Conservation (phyloP, 2,329 filamentous ascomycete genomes). For the Pseudopithomyces chartarum region DNA sequence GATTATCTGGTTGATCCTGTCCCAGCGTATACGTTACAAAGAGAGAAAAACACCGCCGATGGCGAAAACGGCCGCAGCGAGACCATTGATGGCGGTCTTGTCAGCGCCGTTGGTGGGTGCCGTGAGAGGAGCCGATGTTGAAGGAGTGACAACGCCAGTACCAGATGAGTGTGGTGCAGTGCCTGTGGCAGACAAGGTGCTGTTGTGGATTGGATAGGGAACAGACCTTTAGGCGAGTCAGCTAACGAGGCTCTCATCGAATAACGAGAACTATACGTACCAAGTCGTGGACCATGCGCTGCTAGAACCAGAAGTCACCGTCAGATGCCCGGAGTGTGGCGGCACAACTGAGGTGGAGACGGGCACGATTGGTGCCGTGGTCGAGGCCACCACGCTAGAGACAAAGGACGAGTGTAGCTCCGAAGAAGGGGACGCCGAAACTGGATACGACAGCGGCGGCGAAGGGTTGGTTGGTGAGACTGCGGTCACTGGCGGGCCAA, state of each 20-base stretch:
- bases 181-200: not conserved
- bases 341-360: not conserved
- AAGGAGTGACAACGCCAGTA: not conserved
- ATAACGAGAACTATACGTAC: not conserved
- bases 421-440: not conserved
- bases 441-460: not conserved
- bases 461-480: not conserved
- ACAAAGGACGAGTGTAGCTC: not conserved
- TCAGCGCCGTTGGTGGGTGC: not conserved
- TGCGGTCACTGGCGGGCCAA: not conserved
- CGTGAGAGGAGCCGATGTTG: not conserved
- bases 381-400: not conserved
- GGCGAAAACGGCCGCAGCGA: not conserved
- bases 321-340: not conserved
- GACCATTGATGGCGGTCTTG: not conserved
- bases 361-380: not conserved
- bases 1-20: not conserved
- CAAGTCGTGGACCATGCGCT: not conserved
- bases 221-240: not conserved
- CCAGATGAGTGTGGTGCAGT: constrained; percentile 2
- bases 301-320: not conserved
- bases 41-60: not conserved
- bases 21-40: not conserved
- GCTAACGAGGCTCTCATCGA: not conserved
- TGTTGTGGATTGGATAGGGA: not conserved